Evolutionary conservation across 148 eudicot genomes (phyloP).

Genomic region (Rhododendron vialii): DNA sequence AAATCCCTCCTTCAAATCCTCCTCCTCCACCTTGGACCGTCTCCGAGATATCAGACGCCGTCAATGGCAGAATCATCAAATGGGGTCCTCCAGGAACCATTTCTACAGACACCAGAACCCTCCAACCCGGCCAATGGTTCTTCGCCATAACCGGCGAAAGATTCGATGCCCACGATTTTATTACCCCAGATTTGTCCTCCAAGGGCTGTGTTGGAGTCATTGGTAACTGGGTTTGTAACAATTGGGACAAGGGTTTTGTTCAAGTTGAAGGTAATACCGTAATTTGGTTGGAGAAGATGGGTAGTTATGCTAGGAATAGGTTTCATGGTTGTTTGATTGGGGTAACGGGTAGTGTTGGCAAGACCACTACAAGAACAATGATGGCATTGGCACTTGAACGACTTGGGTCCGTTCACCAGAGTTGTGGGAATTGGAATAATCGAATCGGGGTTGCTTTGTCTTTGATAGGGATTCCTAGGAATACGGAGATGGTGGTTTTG

Average conservation of each 20-base stretch:
- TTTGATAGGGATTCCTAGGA: constrained; percentile 13
- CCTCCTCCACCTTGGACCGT: no score
- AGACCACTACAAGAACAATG: constrained; percentile 17
- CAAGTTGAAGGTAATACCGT: constrained; percentile 1
- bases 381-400: constrained; percentile 7
- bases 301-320: constrained; percentile 5
- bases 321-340: constrained; percentile 9
- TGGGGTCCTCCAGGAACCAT: constrained; percentile 14
- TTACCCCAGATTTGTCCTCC: constrained; percentile 2
- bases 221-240: constrained; percentile 1
- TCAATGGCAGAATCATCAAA: neutral
- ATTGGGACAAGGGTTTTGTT: constrained; percentile 17
- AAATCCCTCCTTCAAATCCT: no score
- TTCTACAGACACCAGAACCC: constrained; percentile 15
- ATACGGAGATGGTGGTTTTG: constrained; percentile 1
- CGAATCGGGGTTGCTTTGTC: constrained; percentile 12
- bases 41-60: no score
- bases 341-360: constrained; percentile 14
- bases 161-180: constrained; percentile 14
- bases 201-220: constrained; percentile 12
- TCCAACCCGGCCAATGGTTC: constrained; percentile 15
- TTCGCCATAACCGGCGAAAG: constrained; percentile 1
- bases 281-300: constrained; percentile 3
- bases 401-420: neutral
- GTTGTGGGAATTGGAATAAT: constrained; percentile 15